Base-by-base conservation (phyloP, 805 yeast species). In the Monosporozyma unispora region DNA sequence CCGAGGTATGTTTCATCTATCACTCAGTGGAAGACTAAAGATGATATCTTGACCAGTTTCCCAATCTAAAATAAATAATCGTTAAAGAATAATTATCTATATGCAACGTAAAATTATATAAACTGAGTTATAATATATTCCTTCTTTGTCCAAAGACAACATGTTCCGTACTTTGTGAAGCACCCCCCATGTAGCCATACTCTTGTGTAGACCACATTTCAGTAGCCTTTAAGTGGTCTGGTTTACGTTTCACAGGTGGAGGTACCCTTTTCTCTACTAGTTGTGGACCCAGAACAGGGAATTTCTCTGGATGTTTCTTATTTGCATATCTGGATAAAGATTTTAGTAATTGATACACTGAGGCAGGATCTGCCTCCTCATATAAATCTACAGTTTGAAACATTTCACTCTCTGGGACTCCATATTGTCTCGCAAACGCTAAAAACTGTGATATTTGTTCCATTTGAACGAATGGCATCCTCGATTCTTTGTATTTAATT, bases 401-500 rank as follows among this genome's bases (percentile, higher is more conserved):
- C 45, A 84, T 67, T 62, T 87, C 96, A 60, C 85, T 89, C 55
- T 84, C 84, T 5, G 89, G 87, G 2, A 87, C 81, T 2, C 91
- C 91, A 47, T 80, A 70, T 4, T 61, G 48, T 54, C 81, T 77
- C 46, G 88, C 80, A 48, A 82, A 79, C 5, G 72, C 67, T 37
- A 87, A 68, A 59, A 87, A 87, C 54, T 78, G 78, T 46, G 87
- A 79, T 31, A 87, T 86, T 59, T 87, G 87, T 60, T 87, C 96
- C 96, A 87, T 87, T 50, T 71, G 74, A 14, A 81, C 77, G 62
- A 87, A 87, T 2, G 95, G 91, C 82, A 86, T 80, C 47, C 72
- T 71, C 10, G 87, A 78, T 46, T 72, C 72, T 61, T 83, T 86
- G 62, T 65, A 81, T 53, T 73, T 77, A 3, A 71, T 61, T 22